Evolutionary conservation across 805 yeast species (phyloP), one percentile per base, ranked within the genome.

Genomic region (Yarrowia keelungensis): DNA sequence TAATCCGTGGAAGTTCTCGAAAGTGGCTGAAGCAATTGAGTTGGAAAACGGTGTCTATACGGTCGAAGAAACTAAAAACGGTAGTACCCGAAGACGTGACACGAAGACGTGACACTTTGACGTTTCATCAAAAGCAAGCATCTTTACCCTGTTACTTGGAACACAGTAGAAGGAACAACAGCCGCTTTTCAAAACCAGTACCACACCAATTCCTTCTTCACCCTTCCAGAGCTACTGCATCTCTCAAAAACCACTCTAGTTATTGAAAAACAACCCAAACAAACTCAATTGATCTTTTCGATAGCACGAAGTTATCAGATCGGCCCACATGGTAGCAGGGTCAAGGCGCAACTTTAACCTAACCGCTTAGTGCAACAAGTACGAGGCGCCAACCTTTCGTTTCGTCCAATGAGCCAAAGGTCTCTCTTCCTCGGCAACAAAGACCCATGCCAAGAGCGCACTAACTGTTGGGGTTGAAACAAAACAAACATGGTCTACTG

Each of bases 261-360:
- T 26, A 26, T 26, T 26, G 39, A 45, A 45, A 43, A 43, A 9
- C 19, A 45, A 11, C 12, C n/a, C 14, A 8, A 15, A 15, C 50
- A 47, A 47, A 53, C 58, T 53, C 58, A 53, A 53, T 53, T 53
- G 58, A 14, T 38, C 42, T 19, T 14, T 38, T 7, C 12, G 19
- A 50, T 9, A 26, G 8, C 53, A 11, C 43, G 11, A 14, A 19
- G 3, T 53, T 38, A 53, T 53, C 58, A n/a, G 58, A 53, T 53
- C n/a, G 58, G n/a, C 43, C 58, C 58, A 53, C 43, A 53, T 53
- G 43, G 32, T n/a, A 10, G 7, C 36, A 35, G 42, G 26, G 38
- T n/a, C 36, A 32, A 38, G 8, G 59, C 59, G 59, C 59, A 53
- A 53, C 59, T 38, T 32, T 38, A 53, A 51, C 58, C 14, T 38